A percentile compares a stretch with the other conserved stretches of the same genome.
Evolutionary conservation across 1,284 basidiomycete genomes (phyloP).

Genomic region (Cutaneotrichosporon sp.): DNA sequence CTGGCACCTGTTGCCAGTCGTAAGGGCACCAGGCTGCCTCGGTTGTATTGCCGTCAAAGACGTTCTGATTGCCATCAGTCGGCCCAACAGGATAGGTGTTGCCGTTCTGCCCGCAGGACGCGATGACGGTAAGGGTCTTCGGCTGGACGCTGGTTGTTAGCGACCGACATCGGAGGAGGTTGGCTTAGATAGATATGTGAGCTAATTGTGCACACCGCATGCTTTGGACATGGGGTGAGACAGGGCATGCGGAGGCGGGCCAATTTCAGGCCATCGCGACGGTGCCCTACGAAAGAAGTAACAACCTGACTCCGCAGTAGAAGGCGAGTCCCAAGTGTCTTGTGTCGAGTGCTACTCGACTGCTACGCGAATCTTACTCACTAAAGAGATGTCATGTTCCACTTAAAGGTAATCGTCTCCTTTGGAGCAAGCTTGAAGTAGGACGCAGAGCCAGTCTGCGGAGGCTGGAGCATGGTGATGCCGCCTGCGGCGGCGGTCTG

Average conservation of each 20-base stretch:
- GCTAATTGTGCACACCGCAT: too few relatives aligned
- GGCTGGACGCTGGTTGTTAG: constrained; percentile 54
- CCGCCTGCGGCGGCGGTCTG: constrained; percentile 45
- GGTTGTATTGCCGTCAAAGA: constrained; percentile 64
- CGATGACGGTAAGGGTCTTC: constrained; percentile 69
- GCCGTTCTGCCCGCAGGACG: constrained; percentile 69
- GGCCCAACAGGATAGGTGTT: constrained; percentile 84
- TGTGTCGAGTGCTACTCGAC: too few relatives aligned
- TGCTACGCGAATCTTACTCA: too few relatives aligned
- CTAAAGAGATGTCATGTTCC: constrained; percentile 72
- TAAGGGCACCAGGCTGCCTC: constrained; percentile 75
- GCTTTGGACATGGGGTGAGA: too few relatives aligned
- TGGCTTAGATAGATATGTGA: too few relatives aligned
- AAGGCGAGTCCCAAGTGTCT: too few relatives aligned
- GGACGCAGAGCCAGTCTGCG: constrained; percentile 64
- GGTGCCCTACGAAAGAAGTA: too few relatives aligned
- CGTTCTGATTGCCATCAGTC: constrained; percentile 55
- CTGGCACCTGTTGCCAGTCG: constrained; percentile 63
- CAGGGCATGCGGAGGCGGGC: neutral
- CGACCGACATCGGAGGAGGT: too few relatives aligned
- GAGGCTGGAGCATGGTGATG: constrained; percentile 57
- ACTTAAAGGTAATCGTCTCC: constrained; percentile 78
- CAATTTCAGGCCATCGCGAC: neutral
- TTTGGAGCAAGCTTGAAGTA: constrained; percentile 81
- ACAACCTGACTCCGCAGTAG: too few relatives aligned